Evolutionary conservation across 441 rosid species (phyloP), one percentile per base, ranked within the genome.

Genomic region (Melastoma candidum): DNA sequence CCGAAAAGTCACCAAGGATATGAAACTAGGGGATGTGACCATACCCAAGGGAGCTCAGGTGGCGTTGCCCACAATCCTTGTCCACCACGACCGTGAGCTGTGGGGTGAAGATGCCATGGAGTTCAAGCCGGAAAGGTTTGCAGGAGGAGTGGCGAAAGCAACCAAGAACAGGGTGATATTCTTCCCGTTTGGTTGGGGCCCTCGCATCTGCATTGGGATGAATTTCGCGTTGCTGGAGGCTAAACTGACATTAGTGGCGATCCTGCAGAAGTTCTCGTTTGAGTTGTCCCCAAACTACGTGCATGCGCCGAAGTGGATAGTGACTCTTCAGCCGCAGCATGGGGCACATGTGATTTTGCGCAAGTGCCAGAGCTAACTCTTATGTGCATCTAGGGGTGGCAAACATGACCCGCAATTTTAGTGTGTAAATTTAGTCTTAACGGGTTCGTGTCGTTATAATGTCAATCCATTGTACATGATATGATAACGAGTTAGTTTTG

Each of bases 241-340:
- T 3, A 56, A 56, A 17, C 11, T 56, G 9, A 36, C 49, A n/a
- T 12, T 56, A 44, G 45, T 44, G 26, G 3, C 14, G 45, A 47
- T 56, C 25, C 32, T 56, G 45, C 60, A 56, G 45, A 11, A 44
- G 2, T 29, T 47, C 51, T 12, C 10, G 5, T 46, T 54, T 14
- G 14, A 54, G 2, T 7, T 52, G 5, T 52, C 46, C 11, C 56
- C 46, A 4, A 9, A 39, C 22, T 52, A 52, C 13, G 14, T 13
- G 13, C 90, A 81, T 63, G 83, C 87, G 47, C 87, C 90, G 26
- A 47, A 36, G 29, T 48, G 54, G 11, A 47, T 54, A 62, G 48
- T 72, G 26, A 69, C 71, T 52, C 61, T 68, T 4, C 69, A 69
- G 44, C 79, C 82, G n/a, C 73, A 68, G 47, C 64, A 59, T 51